Percentiles rank a stretch among this genome's conserved stretches.
Evolutionary conservation across 495 filamentous ascomycete genomes (phyloP).

Genomic region (Ascodesmis nigricans): DNA sequence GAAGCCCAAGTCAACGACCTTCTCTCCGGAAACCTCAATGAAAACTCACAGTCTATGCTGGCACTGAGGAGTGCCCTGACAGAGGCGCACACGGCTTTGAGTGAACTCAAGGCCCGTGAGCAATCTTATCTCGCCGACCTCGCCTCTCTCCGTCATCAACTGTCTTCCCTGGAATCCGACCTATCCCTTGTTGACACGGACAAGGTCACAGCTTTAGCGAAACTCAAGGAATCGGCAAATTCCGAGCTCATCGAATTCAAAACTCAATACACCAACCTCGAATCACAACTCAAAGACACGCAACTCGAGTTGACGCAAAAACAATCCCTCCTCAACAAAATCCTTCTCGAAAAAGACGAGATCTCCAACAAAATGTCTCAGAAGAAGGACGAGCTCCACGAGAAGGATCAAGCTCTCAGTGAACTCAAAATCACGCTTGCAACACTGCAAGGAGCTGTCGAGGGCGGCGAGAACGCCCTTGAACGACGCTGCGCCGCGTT

Average conservation of each 20-base stretch:
- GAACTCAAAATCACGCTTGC: slow-evolving; percentile 22
- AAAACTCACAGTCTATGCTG: too few relatives aligned
- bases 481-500: slow-evolving; percentile 18
- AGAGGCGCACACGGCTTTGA: too few relatives aligned
- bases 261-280: slow-evolving; percentile 24
- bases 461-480: slow-evolving; percentile 21
- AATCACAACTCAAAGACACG: slow-evolving; percentile 20
- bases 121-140: too few relatives aligned
- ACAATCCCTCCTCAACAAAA: slow-evolving; percentile 23
- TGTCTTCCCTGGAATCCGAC: too few relatives aligned
- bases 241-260: slow-evolving; percentile 28
- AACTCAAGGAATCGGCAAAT: slow-evolving; percentile 28
- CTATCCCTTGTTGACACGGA: slow-evolving; percentile 29
- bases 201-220: slow-evolving; percentile 28
- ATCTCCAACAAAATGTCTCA: slow-evolving; percentile 18
- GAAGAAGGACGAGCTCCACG: slow-evolving; percentile 21
- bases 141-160: too few relatives aligned
- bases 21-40: too few relatives aligned
- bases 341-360: slow-evolving; percentile 24
- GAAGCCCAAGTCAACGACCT: slow-evolving; percentile 23
- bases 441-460: slow-evolving; percentile 18
- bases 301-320: slow-evolving; percentile 24
- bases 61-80: too few relatives aligned
- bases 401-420: slow-evolving; percentile 19
- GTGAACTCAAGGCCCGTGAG: too few relatives aligned